Evolutionary conservation across 805 yeast genomes (phyloP).

Genomic region (Candida mattraensis): DNA sequence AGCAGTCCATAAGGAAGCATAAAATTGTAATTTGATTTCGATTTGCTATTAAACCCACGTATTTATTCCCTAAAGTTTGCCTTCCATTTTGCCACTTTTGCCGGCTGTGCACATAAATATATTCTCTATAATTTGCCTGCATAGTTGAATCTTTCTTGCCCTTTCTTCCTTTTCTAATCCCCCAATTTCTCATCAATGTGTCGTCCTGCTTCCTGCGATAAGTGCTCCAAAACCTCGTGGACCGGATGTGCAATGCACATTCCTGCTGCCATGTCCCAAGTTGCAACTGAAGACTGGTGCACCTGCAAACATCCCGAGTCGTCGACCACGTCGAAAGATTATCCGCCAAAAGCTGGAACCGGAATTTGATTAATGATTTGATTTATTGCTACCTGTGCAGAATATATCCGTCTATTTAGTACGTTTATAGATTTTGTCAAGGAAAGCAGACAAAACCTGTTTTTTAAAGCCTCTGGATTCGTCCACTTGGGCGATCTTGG

Average conservation of each 20-base stretch:
- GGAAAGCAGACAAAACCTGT: conserved; percentile 80
- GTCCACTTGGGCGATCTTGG: conserved; percentile 69
- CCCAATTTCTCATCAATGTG: conserved; percentile 32
- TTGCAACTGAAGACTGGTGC: conserved; percentile 40
- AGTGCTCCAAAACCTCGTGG: conserved; percentile 39
- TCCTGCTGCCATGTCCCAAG: conserved; percentile 39
- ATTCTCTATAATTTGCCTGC: not conserved
- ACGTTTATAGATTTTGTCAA: conserved; percentile 92
- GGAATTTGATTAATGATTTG: conserved; percentile 22
- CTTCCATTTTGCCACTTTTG: too few relatives aligned
- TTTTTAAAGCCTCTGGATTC: conserved; percentile 92
- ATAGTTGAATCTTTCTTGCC: not conserved
- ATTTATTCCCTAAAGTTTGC: too few relatives aligned
- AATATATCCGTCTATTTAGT: conserved; percentile 53
- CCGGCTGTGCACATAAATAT: too few relatives aligned
- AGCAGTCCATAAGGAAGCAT: too few relatives aligned
- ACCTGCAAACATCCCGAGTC: conserved; percentile 31
- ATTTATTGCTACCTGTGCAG: not conserved
- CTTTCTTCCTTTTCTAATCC: too few relatives aligned
- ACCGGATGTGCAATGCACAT: conserved; percentile 47
- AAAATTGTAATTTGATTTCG: too few relatives aligned
- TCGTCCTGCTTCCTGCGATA: conserved; percentile 35
- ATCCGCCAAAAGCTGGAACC: conserved; percentile 39
- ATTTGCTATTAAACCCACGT: too few relatives aligned
- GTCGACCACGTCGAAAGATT: conserved; percentile 28